Evolutionary conservation across 2,329 filamentous ascomycete species (phyloP), one percentile per base, ranked within the genome.

Genomic region (Exserohilum turcica): DNA sequence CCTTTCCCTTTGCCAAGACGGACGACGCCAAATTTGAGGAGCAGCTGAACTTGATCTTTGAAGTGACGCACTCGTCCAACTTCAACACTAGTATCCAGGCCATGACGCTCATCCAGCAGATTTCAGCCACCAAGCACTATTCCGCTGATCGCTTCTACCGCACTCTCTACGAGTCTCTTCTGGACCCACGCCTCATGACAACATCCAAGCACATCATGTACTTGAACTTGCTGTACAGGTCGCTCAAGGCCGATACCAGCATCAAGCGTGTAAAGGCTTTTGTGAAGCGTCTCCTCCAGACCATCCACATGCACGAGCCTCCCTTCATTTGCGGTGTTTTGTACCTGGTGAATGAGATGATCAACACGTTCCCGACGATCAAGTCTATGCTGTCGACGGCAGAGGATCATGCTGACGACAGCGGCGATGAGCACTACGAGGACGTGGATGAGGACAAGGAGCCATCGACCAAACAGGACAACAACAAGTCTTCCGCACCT

Each of bases 71-170:
- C 76, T 97, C 93, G 0, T 91, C 93, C 51, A 99, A 99, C 75
- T 97, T 99, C 83, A 99, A 97, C 77, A 99, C 94, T 0, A 94
- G 92, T 71, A 91, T 99, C 32, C 94, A 99, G 76, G 93, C 94
- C 29, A 83, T 99, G 60, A 89, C 96, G 78, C 80, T 99, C 42
- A 95, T 99, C 61, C 94, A 97, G 72, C 94, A 97, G 73, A 84
- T 99, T 24, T 90, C 92, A 0, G 81, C 86, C 1, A 85, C 87
- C 3, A 91, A 94, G 71, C 88, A 92, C 66, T 81, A 93, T 48
- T 88, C 89, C 4, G 87, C 88, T 10, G 94, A 99, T 68, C 85
- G 94, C 56, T 99, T 96, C 78, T 99, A 97, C 78, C 85, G 92
- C 44, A 96, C 92, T 8, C 80, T 99, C 2, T 99, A 99, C 74